Percentiles rank a stretch among this genome's conserved stretches.
Conservation (phyloP, 306 rosid genomes). For the Lupinus albus region DNA sequence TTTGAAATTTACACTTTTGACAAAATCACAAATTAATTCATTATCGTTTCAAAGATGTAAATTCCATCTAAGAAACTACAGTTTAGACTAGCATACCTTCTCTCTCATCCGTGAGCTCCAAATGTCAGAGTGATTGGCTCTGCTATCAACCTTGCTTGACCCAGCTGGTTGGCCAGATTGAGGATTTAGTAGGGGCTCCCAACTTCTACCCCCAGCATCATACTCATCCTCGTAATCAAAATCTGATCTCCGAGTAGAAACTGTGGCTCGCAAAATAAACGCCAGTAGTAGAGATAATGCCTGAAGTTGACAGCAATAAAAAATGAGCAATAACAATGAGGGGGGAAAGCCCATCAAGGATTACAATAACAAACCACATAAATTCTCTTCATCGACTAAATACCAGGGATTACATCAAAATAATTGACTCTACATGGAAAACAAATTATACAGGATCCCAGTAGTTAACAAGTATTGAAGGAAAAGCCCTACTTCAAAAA, state of each 20-base stretch:
- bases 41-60: slow-evolving; percentile 13
- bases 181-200: slow-evolving; percentile 74
- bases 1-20: background rate
- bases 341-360: background rate
- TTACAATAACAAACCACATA: too few species aligned
- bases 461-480: background rate
- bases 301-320: slow-evolving; percentile 54
- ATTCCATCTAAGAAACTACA: slow-evolving; percentile 5
- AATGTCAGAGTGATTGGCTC: slow-evolving; percentile 62
- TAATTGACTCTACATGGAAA: background rate
- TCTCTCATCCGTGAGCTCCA: slow-evolving; percentile 90
- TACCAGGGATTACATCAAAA: background rate
- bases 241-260: slow-evolving; percentile 59
- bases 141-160: slow-evolving; percentile 52
- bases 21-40: slow-evolving; percentile 13
- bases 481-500: slow-evolving; percentile 5
- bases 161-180: slow-evolving; percentile 66
- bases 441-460: background rate
- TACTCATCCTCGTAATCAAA: slow-evolving; percentile 60
- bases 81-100: slow-evolving; percentile 60
- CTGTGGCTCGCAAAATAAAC: slow-evolving; percentile 66
- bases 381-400: background rate
- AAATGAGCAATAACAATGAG: slow-evolving; percentile 24
- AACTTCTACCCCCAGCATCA: slow-evolving; percentile 53
- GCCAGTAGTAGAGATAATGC: slow-evolving; percentile 75